Conservation (phyloP, 2,329 filamentous ascomycete species). For the Colletotrichum sp. region DNA sequence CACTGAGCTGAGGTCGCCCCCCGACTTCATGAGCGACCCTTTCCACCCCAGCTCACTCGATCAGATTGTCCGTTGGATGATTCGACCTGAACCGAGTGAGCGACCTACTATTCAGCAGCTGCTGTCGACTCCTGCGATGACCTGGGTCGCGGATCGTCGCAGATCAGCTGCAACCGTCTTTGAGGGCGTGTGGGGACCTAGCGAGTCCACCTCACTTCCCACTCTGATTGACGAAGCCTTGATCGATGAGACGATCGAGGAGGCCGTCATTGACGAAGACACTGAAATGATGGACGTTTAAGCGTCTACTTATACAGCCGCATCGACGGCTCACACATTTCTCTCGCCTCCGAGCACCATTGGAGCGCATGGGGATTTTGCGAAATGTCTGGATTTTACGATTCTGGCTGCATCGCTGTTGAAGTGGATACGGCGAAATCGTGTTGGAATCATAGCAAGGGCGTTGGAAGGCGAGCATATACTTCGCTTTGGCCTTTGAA, state of each 20-base stretch:
- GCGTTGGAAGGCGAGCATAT: slow-evolving; percentile 11
- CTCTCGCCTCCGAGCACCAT: slow-evolving; percentile 38
- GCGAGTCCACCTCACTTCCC: slow-evolving; percentile 49
- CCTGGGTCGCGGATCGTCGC: slow-evolving; percentile 79
- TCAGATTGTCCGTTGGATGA: slow-evolving; percentile 86
- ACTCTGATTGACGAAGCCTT: slow-evolving; percentile 30
- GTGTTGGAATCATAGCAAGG: slow-evolving; percentile 4
- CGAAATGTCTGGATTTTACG: slow-evolving; percentile 25
- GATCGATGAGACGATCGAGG: slow-evolving; percentile 28
- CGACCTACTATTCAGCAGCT: slow-evolving; percentile 80
- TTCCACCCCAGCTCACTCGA: slow-evolving; percentile 79
- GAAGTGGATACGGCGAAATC: slow-evolving; percentile 17
- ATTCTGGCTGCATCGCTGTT: slow-evolving; percentile 26
- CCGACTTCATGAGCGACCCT: slow-evolving; percentile 86
- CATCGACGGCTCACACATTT: slow-evolving; percentile 12
- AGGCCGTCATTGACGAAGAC: slow-evolving; percentile 39
- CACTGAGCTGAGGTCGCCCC: slow-evolving; percentile 66
- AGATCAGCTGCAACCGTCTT: slow-evolving; percentile 92
- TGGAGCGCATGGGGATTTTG: slow-evolving; percentile 21
- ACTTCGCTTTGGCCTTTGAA: not conserved
- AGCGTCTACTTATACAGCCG: slow-evolving; percentile 22
- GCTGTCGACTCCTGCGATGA: slow-evolving; percentile 73
- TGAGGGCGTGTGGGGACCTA: slow-evolving; percentile 94
- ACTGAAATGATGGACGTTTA: slow-evolving; percentile 67
- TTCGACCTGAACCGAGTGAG: slow-evolving; percentile 73